A percentile compares a stretch with the other conserved stretches of the same genome.
These are phyloP conservation scores for Lotmaria passim DNA, from an alignment of 208 protist species.

Conservation along the genomic window DNA sequence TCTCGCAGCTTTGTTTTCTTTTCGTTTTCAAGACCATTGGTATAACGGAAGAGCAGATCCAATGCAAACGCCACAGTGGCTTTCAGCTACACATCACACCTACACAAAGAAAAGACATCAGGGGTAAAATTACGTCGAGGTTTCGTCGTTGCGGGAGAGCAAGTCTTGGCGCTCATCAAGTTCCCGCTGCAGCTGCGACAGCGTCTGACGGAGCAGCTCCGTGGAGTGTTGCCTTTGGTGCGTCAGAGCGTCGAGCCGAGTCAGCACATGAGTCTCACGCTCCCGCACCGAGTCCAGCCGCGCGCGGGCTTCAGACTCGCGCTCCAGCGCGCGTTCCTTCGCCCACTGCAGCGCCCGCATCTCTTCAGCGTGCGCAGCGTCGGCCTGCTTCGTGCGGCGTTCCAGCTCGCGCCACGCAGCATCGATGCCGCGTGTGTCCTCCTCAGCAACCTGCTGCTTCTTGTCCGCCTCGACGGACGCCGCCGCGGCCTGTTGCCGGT, in stretches of 20 bases:
- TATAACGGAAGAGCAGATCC: too few species aligned
- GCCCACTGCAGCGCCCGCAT: slow-evolving; percentile 33
- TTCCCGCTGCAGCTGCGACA: slow-evolving; percentile 40
- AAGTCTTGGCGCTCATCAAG: slow-evolving; percentile 27
- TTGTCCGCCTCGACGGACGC: not conserved
- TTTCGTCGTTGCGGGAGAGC: not conserved
- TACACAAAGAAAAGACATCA: too few species aligned
- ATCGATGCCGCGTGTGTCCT: slow-evolving; percentile 20
- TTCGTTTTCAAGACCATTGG: too few species aligned
- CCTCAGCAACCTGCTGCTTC: slow-evolving; percentile 1
- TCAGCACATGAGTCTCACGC: slow-evolving; percentile 27
- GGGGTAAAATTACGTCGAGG: not conserved
- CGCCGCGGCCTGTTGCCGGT: slow-evolving; percentile 1
- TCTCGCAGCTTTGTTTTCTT: too few species aligned
- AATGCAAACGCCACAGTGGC: too few species aligned
- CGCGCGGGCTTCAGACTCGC: slow-evolving; percentile 26
- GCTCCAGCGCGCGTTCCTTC: slow-evolving; percentile 23
- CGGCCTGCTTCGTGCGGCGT: slow-evolving; percentile 26
- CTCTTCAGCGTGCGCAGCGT: slow-evolving; percentile 32
- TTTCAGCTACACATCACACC: too few species aligned
- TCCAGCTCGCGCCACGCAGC: slow-evolving; percentile 21
- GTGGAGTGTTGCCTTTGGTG: slow-evolving; percentile 27
- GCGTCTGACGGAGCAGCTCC: slow-evolving; percentile 29
- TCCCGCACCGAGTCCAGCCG: slow-evolving; percentile 34
- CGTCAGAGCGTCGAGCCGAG: slow-evolving; percentile 32